Percentiles rank a stretch among this genome's conserved stretches.
Conservation (phyloP, 371 early-diverging fungal species). For the Mortierella sp. region DNA sequence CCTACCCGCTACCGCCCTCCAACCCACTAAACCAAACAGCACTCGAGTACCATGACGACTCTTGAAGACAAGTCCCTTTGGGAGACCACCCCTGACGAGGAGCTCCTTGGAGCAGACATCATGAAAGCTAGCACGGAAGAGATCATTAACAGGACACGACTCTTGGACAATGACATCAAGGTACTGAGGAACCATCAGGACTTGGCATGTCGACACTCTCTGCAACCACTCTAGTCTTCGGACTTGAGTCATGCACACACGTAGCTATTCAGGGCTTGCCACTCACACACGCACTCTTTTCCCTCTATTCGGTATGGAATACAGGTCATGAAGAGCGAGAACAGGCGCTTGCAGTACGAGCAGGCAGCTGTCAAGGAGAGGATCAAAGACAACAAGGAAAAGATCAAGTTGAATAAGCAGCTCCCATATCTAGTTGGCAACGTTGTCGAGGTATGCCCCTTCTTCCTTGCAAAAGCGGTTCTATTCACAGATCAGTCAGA, state of each 20-base stretch:
- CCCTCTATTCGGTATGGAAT: not conserved
- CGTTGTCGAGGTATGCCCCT: slow-evolving; percentile 91
- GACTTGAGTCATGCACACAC: no score
- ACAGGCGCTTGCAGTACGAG: slow-evolving; percentile 88
- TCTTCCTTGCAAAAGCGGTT: not conserved
- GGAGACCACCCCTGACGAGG: slow-evolving; percentile 67
- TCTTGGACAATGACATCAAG: slow-evolving; percentile 97
- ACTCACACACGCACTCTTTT: not conserved
- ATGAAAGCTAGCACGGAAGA: slow-evolving; percentile 90
- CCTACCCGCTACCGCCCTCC: no score
- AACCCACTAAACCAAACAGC: no score
- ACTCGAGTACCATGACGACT: slow-evolving; percentile 58
- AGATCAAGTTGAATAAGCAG: slow-evolving; percentile 99
- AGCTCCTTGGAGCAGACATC: slow-evolving; percentile 92
- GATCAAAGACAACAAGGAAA: slow-evolving; percentile 99
- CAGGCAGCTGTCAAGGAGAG: slow-evolving; percentile 89
- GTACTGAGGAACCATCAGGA: slow-evolving; percentile 54
- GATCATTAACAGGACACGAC: slow-evolving; percentile 89
- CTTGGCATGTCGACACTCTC: no score
- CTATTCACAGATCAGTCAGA: not conserved
- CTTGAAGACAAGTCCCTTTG: slow-evolving; percentile 77
- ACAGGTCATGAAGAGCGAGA: slow-evolving; percentile 93
- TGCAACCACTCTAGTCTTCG: no score
- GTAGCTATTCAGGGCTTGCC: no score
- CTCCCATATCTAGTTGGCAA: slow-evolving; percentile 99